These are phyloP conservation scores for Diaporthe caulivora DNA, from an alignment of 2,329 filamentous ascomycete genomes.

Conservation along the genomic window DNA sequence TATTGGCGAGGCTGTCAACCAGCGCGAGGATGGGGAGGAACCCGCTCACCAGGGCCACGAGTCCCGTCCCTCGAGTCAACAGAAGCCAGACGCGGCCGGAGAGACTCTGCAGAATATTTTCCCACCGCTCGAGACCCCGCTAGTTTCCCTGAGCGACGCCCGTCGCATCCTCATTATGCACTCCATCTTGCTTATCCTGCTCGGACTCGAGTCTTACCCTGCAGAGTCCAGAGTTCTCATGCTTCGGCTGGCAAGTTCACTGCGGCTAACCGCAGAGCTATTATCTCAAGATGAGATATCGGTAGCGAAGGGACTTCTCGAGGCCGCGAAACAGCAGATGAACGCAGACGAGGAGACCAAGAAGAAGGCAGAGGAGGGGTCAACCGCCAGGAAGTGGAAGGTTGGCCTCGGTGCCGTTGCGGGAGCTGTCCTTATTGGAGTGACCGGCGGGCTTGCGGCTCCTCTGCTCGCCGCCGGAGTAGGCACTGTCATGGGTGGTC, in stretches of 20 bases:
- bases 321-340: constrained; percentile 68
- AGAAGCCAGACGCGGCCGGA: constrained; percentile 51
- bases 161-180: constrained; percentile 47
- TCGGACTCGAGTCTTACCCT: constrained; percentile 80
- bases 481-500: constrained; percentile 85
- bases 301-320: constrained; percentile 80
- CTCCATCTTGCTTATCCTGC: constrained; percentile 74
- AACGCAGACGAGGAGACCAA: constrained; percentile 82
- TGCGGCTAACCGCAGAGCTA: constrained; percentile 72
- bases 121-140: constrained; percentile 65
- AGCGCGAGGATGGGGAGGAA: constrained; percentile 58
- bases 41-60: constrained; percentile 61
- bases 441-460: constrained; percentile 89
- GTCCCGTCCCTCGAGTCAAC: constrained; percentile 58
- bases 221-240: constrained; percentile 79
- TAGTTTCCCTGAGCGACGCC: constrained; percentile 60
- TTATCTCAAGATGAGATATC: constrained; percentile 79
- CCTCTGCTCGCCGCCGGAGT: constrained; percentile 89
- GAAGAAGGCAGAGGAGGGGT: constrained; percentile 78
- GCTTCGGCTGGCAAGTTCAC: constrained; percentile 75
- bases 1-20: constrained; percentile 74
- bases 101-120: constrained; percentile 63
- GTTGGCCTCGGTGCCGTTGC: constrained; percentile 90
- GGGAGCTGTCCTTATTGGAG: constrained; percentile 89
- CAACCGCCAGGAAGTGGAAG: constrained; percentile 83